phyloP scores from a whole-genome alignment of 2,329 filamentous ascomycete genomes.

The Neopestalotiopsis sp. region DNA sequence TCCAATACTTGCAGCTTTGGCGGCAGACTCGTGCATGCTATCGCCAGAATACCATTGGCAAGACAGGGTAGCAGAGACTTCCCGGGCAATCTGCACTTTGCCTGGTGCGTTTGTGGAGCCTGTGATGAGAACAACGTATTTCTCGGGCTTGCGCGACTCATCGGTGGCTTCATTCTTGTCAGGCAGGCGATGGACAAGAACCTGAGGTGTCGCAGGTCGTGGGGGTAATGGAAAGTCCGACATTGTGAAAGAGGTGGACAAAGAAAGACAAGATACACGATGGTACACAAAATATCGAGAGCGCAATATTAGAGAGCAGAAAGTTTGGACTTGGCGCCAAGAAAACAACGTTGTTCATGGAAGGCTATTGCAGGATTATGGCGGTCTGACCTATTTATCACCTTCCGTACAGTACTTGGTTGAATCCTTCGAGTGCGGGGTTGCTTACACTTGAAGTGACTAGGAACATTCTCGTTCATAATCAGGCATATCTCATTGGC shows the following conservation, averaged over 20 bases:
- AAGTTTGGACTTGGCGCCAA: no score
- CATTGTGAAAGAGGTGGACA: not conserved
- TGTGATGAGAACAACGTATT: constrained; percentile 33
- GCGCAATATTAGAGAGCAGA: no score
- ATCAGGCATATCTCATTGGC: not conserved
- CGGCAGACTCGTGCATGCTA: constrained; percentile 34
- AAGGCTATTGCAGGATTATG: not conserved
- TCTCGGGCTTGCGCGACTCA: constrained; percentile 23
- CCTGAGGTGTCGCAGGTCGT: constrained; percentile 30
- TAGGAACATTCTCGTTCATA: not conserved
- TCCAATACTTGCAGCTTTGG: constrained; percentile 33
- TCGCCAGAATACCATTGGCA: constrained; percentile 35
- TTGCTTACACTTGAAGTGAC: not conserved
- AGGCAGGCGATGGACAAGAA: constrained; percentile 30
- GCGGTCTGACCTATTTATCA: not conserved
- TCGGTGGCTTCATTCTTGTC: constrained; percentile 25
- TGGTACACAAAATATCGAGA: not conserved
- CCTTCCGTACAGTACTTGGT: not conserved
- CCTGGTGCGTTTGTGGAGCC: constrained; percentile 32
- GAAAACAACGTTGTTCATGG: not conserved
- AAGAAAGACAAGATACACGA: not conserved
- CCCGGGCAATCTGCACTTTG: constrained; percentile 34
- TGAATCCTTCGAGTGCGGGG: not conserved
- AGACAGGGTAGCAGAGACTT: constrained; percentile 29
- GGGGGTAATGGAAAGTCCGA: constrained; percentile 13